Percentiles rank a stretch among this genome's conserved stretches.
phyloP scores from a whole-genome alignment of 148 eudicot genomes.

The Vaccinium myrtillus region DNA sequence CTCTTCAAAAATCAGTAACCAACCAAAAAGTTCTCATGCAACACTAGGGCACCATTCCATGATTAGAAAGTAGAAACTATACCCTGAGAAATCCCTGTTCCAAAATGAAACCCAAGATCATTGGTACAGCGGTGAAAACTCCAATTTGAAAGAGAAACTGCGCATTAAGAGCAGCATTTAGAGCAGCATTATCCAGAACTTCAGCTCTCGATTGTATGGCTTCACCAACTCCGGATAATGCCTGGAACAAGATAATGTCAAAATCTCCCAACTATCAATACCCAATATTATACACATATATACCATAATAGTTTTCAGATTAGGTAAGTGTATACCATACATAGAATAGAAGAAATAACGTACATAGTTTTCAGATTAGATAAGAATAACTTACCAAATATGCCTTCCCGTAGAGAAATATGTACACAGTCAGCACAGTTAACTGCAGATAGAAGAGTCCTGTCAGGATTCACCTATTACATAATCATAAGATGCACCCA shows the following conservation, averaged over 20 bases:
- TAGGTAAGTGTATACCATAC: not conserved
- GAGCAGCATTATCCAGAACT: conserved; percentile 61
- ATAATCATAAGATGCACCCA: not conserved
- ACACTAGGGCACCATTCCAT: conserved; percentile 10
- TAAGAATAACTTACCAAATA: conserved; percentile 67
- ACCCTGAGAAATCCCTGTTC: conserved; percentile 92
- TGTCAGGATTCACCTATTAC: conserved; percentile 10
- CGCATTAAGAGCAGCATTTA: conserved; percentile 83
- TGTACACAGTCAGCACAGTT: conserved; percentile 90
- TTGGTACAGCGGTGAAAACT: conserved; percentile 91
- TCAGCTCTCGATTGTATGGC: conserved; percentile 54
- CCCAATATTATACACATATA: not conserved
- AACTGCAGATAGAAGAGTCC: conserved; percentile 53
- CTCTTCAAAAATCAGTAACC: not conserved
- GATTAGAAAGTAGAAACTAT: conserved; percentile 22
- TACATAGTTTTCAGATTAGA: not conserved
- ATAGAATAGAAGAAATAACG: too few relatives aligned
- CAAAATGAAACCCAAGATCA: conserved; percentile 88
- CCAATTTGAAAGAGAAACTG: conserved; percentile 99
- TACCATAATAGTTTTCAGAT: not conserved
- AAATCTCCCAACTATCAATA: not conserved
- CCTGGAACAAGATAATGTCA: conserved; percentile 45
- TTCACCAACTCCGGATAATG: conserved; percentile 93
- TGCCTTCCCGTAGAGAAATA: conserved; percentile 89
- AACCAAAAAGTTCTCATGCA: not conserved